A percentile compares a stretch with the other conserved stretches of the same genome.
phyloP scores from a whole-genome alignment of 2,329 filamentous ascomycete species.

The Penicillium sp. region DNA sequence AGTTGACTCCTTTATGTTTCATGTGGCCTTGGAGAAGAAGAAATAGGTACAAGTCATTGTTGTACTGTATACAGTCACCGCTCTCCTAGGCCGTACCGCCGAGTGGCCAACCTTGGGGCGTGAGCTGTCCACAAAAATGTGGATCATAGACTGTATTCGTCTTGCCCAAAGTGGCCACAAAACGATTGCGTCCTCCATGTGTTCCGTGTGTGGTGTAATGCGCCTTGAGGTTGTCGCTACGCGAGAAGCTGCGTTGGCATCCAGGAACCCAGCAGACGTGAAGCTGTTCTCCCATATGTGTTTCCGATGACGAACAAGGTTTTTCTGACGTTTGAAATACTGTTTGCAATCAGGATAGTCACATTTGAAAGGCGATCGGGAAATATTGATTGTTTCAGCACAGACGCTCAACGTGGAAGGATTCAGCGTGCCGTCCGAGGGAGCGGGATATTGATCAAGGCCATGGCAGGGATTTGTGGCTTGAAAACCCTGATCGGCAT shows the following conservation, averaged over 20 bases:
- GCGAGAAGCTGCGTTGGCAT: not conserved
- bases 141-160: not conserved
- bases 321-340: not conserved
- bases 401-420: not conserved
- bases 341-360: not conserved
- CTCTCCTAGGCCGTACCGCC: not conserved
- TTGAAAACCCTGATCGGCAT: not conserved
- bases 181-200: not conserved
- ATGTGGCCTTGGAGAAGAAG: no score
- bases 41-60: no score
- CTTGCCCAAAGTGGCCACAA: constrained; percentile 1
- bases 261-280: constrained; percentile 2
- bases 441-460: not conserved
- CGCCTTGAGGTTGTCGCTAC: not conserved
- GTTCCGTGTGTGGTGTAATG: not conserved
- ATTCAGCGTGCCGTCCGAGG: not conserved
- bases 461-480: not conserved
- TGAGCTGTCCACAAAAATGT: not conserved
- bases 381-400: not conserved
- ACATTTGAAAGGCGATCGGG: not conserved
- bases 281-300: not conserved
- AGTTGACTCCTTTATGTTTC: not conserved
- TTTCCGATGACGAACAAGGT: not conserved
- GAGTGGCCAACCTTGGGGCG: not conserved
- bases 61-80: no score